These are phyloP conservation scores for Stemphylium vesicarium DNA, from an alignment of 2,329 filamentous ascomycete species.

Conservation along the genomic window DNA sequence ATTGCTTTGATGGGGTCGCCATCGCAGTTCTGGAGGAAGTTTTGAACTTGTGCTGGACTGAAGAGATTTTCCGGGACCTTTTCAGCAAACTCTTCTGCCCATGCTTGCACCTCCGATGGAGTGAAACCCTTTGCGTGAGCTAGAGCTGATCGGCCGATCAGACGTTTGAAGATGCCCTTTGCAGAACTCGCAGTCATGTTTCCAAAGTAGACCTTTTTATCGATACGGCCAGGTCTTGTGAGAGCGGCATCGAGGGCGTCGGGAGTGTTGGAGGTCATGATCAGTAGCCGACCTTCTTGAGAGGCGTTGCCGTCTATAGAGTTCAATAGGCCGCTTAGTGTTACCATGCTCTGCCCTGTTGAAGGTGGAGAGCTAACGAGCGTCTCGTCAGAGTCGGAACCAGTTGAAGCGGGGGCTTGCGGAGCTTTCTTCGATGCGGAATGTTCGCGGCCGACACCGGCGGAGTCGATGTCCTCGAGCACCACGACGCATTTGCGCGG, in stretches of 20 bases:
- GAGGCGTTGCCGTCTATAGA: slow-evolving; percentile 82
- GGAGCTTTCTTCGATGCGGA: neutral
- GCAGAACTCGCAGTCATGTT: slow-evolving; percentile 29
- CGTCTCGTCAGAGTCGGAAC: neutral
- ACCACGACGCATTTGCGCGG: slow-evolving; percentile 49
- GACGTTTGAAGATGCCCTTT: slow-evolving; percentile 38
- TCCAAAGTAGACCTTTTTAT: slow-evolving; percentile 77
- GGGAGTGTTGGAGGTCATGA: slow-evolving; percentile 82
- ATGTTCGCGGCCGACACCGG: slow-evolving; percentile 38
- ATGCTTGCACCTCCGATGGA: slow-evolving; percentile 27
- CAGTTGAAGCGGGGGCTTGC: neutral
- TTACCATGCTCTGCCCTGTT: slow-evolving; percentile 40
- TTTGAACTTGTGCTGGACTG: slow-evolving; percentile 43
- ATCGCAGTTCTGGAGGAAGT: slow-evolving; percentile 36
- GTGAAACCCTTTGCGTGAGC: slow-evolving; percentile 26
- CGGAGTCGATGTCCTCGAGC: slow-evolving; percentile 51
- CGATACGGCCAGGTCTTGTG: slow-evolving; percentile 74
- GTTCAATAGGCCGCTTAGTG: slow-evolving; percentile 75
- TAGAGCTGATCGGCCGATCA: slow-evolving; percentile 35
- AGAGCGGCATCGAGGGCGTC: slow-evolving; percentile 75
- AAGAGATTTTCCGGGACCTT: slow-evolving; percentile 37
- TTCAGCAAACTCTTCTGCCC: slow-evolving; percentile 33
- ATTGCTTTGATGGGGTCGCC: slow-evolving; percentile 33
- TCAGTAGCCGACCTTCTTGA: slow-evolving; percentile 77
- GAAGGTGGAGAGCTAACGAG: neutral